Evolutionary conservation across 306 rosid species (phyloP).

Genomic region (Amphicarpaea edgeworthii): DNA sequence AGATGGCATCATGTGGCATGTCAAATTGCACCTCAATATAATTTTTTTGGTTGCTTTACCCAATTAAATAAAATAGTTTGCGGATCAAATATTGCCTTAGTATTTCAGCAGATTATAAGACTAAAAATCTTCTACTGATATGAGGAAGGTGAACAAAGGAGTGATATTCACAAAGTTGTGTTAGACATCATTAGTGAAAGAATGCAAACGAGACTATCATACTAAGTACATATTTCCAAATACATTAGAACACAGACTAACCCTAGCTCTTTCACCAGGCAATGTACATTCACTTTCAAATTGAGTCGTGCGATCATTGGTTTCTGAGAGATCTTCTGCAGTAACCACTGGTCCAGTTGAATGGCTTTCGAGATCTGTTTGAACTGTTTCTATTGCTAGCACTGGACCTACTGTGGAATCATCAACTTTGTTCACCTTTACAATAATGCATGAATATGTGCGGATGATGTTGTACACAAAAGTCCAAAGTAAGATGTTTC

Average conservation of each 20-base stretch:
- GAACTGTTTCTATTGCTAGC: conserved; percentile 32
- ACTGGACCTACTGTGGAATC: conserved; percentile 5
- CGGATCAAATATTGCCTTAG: background rate
- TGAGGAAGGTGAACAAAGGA: background rate
- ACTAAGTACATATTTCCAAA: background rate
- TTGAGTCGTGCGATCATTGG: background rate
- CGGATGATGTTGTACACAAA: conserved; percentile 49
- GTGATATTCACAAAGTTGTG: background rate
- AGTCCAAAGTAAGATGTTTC: conserved; percentile 44
- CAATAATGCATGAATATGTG: conserved; percentile 33
- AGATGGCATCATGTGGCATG: background rate
- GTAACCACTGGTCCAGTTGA: conserved; percentile 1
- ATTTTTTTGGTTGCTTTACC: background rate
- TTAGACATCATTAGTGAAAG: background rate
- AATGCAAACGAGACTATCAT: background rate
- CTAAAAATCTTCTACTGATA: background rate
- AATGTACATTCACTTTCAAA: background rate
- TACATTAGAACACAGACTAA: background rate
- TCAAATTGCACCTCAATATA: background rate
- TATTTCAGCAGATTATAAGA: background rate
- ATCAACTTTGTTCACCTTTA: conserved; percentile 21
- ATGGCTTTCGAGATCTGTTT: conserved; percentile 29
- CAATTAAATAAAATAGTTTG: background rate
- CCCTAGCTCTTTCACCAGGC: too few relatives aligned
- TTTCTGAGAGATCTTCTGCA: background rate